These are phyloP conservation scores for Aspergillus spinulosporus DNA, from an alignment of 2,329 filamentous ascomycete species.

Conservation along the genomic window DNA sequence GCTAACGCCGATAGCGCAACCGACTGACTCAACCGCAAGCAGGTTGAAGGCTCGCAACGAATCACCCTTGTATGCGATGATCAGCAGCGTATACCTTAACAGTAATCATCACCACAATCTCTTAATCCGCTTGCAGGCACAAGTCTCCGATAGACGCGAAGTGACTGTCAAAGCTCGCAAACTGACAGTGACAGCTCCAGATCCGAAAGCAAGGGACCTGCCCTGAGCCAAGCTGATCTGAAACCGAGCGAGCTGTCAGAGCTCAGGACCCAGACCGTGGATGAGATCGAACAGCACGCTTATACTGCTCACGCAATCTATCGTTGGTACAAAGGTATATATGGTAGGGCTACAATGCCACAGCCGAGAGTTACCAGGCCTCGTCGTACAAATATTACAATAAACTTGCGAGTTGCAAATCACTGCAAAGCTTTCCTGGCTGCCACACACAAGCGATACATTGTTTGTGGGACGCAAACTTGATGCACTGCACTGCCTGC, in stretches of 20 bases:
- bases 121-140: background rate
- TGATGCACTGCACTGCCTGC: background rate
- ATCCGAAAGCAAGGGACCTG: background rate
- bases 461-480: background rate
- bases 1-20: background rate
- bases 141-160: background rate
- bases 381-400: conserved; percentile 1
- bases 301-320: background rate
- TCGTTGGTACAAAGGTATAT: background rate
- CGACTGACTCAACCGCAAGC: background rate
- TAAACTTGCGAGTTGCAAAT: background rate
- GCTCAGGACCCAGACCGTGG: background rate
- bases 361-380: conserved; percentile 4
- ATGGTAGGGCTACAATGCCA: background rate
- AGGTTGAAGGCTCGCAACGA: background rate
- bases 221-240: background rate
- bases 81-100: background rate
- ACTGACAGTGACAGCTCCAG: background rate
- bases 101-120: background rate
- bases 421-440: background rate
- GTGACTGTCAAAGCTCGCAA: background rate
- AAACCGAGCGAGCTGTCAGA: background rate
- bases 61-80: background rate
- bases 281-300: background rate
- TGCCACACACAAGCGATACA: background rate